These are phyloP conservation scores for Penicillium atrosanguineum DNA, from an alignment of 495 filamentous ascomycete genomes.

Conservation along the genomic window DNA sequence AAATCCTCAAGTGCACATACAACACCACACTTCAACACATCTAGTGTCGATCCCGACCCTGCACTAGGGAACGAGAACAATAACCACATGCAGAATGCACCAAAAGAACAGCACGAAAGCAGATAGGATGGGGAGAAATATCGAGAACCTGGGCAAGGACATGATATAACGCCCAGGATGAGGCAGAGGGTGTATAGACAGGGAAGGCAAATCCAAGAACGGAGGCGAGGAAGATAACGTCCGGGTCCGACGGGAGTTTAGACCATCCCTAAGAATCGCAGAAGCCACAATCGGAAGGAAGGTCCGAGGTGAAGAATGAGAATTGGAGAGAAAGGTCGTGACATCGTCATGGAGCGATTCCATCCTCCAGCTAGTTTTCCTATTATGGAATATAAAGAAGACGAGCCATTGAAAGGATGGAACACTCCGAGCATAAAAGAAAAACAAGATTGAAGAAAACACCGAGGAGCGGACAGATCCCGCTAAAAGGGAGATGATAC, in stretches of 20 bases:
- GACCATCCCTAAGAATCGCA: conserved; percentile 28
- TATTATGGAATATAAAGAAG: neutral
- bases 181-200: neutral
- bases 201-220: neutral
- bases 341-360: conserved; percentile 24
- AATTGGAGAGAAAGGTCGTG: conserved; percentile 30
- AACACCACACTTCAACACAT: conserved; percentile 3
- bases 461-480: conserved; percentile 6
- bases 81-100: neutral
- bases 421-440: neutral
- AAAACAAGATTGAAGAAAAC: conserved; percentile 1
- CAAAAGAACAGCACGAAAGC: neutral
- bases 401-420: neutral
- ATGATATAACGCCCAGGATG: neutral
- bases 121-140: neutral
- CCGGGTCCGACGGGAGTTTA: neutral
- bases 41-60: neutral
- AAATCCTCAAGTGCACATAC: neutral
- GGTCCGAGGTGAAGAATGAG: conserved; percentile 16
- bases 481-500: conserved; percentile 19
- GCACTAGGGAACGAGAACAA: neutral
- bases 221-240: neutral
- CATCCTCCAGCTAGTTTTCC: neutral
- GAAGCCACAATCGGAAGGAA: conserved; percentile 19
- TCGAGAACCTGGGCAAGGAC: neutral